phyloP scores from a whole-genome alignment of 179 eudicot genomes.

The Spinacia oleracea region DNA sequence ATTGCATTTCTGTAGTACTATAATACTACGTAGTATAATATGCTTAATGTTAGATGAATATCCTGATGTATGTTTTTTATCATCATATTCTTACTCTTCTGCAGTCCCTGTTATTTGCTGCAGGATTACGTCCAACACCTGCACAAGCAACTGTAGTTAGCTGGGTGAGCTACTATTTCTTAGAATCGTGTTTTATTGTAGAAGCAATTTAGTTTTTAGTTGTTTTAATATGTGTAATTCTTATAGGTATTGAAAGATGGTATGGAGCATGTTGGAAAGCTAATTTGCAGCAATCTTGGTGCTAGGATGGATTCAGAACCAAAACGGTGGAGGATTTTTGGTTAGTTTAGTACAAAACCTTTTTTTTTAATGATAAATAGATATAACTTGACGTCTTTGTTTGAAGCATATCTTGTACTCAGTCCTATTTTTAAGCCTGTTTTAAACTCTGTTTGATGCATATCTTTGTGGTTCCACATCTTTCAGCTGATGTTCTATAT shows the following conservation, averaged over 20 bases:
- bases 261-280: constrained; percentile 96
- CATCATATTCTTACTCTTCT: constrained; percentile 54
- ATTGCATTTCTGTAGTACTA: background rate
- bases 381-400: background rate
- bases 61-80: constrained; percentile 23
- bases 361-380: background rate
- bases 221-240: background rate
- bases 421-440: background rate
- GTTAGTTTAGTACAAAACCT: constrained; percentile 40
- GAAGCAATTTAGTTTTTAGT: constrained; percentile 5
- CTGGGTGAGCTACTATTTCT: constrained; percentile 64
- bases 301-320: constrained; percentile 99
- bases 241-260: constrained; percentile 89
- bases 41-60: background rate
- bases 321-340: constrained; percentile 92
- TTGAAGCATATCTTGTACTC: background rate
- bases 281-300: constrained; percentile 95
- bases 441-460: constrained; percentile 7
- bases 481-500: constrained; percentile 92
- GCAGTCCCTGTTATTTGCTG: constrained; percentile 99
- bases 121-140: constrained; percentile 99
- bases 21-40: background rate
- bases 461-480: constrained; percentile 7
- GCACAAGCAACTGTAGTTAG: constrained; percentile 98
- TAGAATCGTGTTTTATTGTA: constrained; percentile 5